Evolutionary conservation across 2,329 filamentous ascomycete genomes (phyloP).

Genomic region (Diaporthe nobilis): DNA sequence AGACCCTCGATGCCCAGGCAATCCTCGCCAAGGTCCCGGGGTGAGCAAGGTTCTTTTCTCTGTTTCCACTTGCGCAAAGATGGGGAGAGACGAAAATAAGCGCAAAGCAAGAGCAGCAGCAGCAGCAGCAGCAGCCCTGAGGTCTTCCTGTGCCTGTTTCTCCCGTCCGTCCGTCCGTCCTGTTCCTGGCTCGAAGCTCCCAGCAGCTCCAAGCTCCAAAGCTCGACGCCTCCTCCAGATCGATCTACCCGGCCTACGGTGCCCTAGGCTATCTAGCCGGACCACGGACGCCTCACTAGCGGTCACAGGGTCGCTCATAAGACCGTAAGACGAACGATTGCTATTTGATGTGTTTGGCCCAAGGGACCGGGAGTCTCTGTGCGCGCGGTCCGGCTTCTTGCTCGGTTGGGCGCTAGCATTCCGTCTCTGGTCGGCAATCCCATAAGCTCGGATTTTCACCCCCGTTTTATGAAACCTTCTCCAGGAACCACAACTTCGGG

Average conservation of each 20-base stretch:
- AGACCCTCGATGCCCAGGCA: neutral
- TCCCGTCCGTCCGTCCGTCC: neutral
- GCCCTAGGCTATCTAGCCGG: neutral
- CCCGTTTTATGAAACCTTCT: neutral
- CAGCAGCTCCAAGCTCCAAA: too few species aligned
- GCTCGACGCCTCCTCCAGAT: neutral
- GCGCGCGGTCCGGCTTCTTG: conserved; percentile 12
- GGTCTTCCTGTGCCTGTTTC: neutral
- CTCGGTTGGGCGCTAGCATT: conserved; percentile 9
- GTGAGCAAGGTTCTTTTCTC: conserved; percentile 6
- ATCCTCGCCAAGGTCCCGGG: conserved; percentile 29
- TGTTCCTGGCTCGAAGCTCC: neutral
- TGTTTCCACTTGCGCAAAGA: neutral
- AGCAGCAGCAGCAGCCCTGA: neutral
- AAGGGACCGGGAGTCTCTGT: conserved; percentile 26
- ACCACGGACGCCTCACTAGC: conserved; percentile 17
- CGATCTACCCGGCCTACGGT: too few species aligned
- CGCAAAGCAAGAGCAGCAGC: neutral
- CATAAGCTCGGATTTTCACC: neutral
- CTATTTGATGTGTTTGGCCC: neutral
- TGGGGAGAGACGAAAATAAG: neutral
- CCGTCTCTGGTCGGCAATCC: conserved; percentile 3
- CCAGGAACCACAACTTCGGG: conserved; percentile 28
- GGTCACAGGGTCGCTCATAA: neutral
- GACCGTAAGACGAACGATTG: conserved; percentile 22